Conservation (phyloP, 2,329 filamentous ascomycete species). For the Hymenoscyphus infarciens region DNA sequence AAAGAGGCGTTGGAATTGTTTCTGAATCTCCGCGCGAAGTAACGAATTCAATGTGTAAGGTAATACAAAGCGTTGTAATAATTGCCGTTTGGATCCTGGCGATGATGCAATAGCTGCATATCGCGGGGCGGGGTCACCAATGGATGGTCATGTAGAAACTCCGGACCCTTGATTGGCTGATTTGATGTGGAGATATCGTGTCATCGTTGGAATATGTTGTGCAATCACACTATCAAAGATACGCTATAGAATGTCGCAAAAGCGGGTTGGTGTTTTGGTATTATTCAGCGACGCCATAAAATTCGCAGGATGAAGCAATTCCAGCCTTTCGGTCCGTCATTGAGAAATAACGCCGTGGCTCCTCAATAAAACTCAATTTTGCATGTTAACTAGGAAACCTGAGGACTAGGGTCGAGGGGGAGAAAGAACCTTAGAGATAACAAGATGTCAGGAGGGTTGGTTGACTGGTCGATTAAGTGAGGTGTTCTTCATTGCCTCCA, state of each 20-base stretch:
- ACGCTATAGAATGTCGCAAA: not conserved
- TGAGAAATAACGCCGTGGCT: not conserved
- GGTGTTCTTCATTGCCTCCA: too few species aligned
- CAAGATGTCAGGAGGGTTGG: too few species aligned
- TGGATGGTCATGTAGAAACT: not conserved
- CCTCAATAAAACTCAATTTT: not conserved
- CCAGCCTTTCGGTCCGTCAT: not conserved
- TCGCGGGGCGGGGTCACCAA: not conserved
- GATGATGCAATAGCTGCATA: constrained; percentile 2
- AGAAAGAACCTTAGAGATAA: too few species aligned
- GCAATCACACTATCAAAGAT: not conserved
- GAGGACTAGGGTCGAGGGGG: too few species aligned
- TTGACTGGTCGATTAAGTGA: too few species aligned
- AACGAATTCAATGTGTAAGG: not conserved
- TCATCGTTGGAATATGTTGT: not conserved
- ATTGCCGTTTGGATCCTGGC: not conserved
- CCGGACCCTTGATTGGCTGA: not conserved
- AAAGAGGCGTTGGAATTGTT: not conserved
- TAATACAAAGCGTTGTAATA: constrained; percentile 2
- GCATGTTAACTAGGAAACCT: not conserved
- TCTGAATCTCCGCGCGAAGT: not conserved
- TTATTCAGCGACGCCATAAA: not conserved
- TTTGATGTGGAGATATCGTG: not conserved
- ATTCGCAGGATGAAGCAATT: not conserved
- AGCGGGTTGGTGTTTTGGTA: not conserved